phyloP scores from a whole-genome alignment of 2,329 filamentous ascomycete genomes.

The Exserohilum rostratum region DNA sequence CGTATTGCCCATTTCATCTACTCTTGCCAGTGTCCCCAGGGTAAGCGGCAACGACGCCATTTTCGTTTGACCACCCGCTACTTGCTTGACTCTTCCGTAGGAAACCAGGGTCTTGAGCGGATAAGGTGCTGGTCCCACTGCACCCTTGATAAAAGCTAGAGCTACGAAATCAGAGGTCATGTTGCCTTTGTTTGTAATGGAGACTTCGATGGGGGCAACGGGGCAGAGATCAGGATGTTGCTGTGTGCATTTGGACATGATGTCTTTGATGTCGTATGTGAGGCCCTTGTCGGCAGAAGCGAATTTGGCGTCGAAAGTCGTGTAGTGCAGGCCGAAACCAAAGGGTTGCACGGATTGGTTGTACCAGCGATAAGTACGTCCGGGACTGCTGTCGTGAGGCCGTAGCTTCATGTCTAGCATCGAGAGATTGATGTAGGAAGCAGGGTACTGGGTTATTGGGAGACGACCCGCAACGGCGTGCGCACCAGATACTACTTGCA shows the following conservation, averaged over 20 bases:
- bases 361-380: slow-evolving; percentile 67
- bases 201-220: slow-evolving; percentile 45
- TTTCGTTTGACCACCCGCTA: slow-evolving; percentile 42
- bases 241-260: slow-evolving; percentile 46
- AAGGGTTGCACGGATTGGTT: slow-evolving; percentile 59
- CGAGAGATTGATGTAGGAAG: slow-evolving; percentile 57
- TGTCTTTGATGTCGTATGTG: slow-evolving; percentile 43
- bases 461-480: slow-evolving; percentile 60
- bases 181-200: slow-evolving; percentile 57
- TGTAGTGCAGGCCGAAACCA: slow-evolving; percentile 65
- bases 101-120: slow-evolving; percentile 61
- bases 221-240: slow-evolving; percentile 44
- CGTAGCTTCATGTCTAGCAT: slow-evolving; percentile 64
- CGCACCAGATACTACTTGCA: slow-evolving; percentile 61
- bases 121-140: slow-evolving; percentile 57
- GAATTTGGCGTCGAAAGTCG: slow-evolving; percentile 52
- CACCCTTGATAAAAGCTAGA: slow-evolving; percentile 57
- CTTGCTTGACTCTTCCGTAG: slow-evolving; percentile 55
- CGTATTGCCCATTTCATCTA: slow-evolving; percentile 57
- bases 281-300: neutral
- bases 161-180: slow-evolving; percentile 59
- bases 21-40: slow-evolving; percentile 58
- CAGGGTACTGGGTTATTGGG: slow-evolving; percentile 63
- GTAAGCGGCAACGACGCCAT: slow-evolving; percentile 52
- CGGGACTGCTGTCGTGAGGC: slow-evolving; percentile 53